Evolutionary conservation across 345 rosid species (phyloP).

Genomic region (Populus davidiana): DNA sequence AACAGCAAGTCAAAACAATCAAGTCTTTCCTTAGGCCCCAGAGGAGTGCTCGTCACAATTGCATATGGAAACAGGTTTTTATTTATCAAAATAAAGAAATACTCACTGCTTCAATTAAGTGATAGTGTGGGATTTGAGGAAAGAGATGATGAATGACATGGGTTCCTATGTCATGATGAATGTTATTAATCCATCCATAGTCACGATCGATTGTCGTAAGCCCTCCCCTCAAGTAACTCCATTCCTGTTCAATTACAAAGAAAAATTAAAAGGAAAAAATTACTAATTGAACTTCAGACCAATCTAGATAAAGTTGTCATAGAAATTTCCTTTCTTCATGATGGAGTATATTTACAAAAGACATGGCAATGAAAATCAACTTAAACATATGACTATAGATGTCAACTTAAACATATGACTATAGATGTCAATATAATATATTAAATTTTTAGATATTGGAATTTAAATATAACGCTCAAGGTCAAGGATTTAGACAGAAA

Average conservation of each 20-base stretch:
- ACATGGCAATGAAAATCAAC: not conserved
- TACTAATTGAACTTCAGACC: not conserved
- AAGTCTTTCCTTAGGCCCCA: not conserved
- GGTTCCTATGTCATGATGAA: slow-evolving; percentile 90
- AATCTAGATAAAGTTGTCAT: not conserved
- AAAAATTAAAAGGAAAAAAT: not conserved
- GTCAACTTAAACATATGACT: not conserved
- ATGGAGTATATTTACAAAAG: too few species aligned
- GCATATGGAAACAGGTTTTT: not conserved
- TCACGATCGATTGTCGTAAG: slow-evolving; percentile 80
- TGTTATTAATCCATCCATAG: slow-evolving; percentile 64
- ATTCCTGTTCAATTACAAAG: slow-evolving; percentile 42
- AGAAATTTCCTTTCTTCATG: not conserved
- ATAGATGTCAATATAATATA: not conserved
- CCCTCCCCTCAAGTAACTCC: slow-evolving; percentile 87
- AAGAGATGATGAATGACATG: slow-evolving; percentile 87
- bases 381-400: not conserved
- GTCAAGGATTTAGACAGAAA: not conserved
- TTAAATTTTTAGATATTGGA: not conserved
- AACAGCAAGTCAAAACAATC: not conserved
- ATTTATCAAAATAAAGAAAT: not conserved
- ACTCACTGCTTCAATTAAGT: slow-evolving; percentile 74
- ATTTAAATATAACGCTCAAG: not conserved
- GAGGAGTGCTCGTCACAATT: not conserved
- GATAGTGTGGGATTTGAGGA: slow-evolving; percentile 91